Percentiles rank a stretch among this genome's conserved stretches.
Conservation (phyloP, 1,284 basidiomycete species). For the Sparassis latifolia region DNA sequence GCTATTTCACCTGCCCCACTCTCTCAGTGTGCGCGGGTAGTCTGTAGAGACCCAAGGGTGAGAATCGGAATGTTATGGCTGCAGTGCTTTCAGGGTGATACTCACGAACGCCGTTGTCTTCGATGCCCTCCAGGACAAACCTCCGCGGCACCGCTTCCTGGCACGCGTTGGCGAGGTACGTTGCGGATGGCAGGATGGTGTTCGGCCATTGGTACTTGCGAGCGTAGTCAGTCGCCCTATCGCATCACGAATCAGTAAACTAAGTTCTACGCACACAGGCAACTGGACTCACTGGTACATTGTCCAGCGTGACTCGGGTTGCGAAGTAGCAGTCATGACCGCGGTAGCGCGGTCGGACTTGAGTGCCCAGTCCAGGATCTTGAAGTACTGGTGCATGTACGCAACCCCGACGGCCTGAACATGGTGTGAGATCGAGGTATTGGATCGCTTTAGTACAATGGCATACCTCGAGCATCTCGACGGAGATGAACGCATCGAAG, state of each 20-base stretch:
- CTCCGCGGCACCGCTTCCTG: constrained; percentile 25
- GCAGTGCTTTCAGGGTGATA: not conserved
- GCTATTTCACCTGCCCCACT: constrained; percentile 30
- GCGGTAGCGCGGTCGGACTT: constrained; percentile 33
- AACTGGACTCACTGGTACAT: constrained; percentile 17
- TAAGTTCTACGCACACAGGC: not conserved
- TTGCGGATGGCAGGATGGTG: constrained; percentile 36
- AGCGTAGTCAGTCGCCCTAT: constrained; percentile 37
- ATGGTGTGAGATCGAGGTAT: constrained; percentile 19
- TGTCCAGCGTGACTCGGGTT: constrained; percentile 35
- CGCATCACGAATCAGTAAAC: constrained; percentile 8
- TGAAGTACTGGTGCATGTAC: constrained; percentile 22
- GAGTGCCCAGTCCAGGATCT: constrained; percentile 37
- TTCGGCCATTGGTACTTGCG: constrained; percentile 44
- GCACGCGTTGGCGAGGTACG: constrained; percentile 21
- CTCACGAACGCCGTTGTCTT: constrained; percentile 36
- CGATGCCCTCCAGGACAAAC: constrained; percentile 35
- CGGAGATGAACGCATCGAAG: constrained; percentile 41
- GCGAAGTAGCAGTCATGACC: constrained; percentile 45
- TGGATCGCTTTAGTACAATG: not conserved
- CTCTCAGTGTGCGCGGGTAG: constrained; percentile 44
- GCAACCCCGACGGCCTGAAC: constrained; percentile 10
- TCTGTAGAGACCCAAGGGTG: constrained; percentile 15
- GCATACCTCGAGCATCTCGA: constrained; percentile 46
- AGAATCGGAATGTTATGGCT: not conserved